Base-by-base conservation (phyloP, 2,329 filamentous ascomycete genomes). In the Pseudogymnoascus verrucosus region DNA sequence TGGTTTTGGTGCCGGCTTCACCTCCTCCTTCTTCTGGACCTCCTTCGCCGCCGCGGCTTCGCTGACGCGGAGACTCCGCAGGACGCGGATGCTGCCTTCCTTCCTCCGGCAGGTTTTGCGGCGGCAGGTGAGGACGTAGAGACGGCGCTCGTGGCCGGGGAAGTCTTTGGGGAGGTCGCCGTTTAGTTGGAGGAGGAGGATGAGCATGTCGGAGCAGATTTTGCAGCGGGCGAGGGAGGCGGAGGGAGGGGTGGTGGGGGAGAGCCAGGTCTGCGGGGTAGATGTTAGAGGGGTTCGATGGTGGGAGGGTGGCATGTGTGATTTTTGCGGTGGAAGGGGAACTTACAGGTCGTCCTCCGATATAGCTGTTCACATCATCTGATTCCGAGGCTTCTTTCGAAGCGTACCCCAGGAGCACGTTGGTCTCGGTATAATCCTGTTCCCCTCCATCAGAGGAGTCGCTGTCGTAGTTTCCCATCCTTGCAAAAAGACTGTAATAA, bases 341-440 rank as follows among this genome's bases (percentile, higher is more conserved):
- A 28, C 87, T 70, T 87, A 97, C 93, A 62, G 95, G 91, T 71
- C 80, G 82, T 63, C 95, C 95, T 68, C 95, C 95, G 10, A 99
- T 80, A 69, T 93, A 90, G 75, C 91, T 97, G 72, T 96, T 88
- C 11, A 84, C 83, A 75, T 99, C 93, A 67, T 91, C 63, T 87
- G 89, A 12, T 26, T 60, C 57, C 86, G 78, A 63, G 42, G 72
- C 62, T 63, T 96, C 90, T 73, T 87, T 86, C 1, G 90, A 89
- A 2, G 91, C 90, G 75, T 96, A 99, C 4, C 95, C 95, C 11
- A 99, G 83, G 1, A 97, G 84, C 1, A 97, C 92, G 68, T 89
- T 91, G 5, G 95, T 98, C 74, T 91, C 88, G 16, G 87, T 89
- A 66, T 86, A 91, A 57, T 86, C 82, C 12, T 86, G 82, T 64